These are phyloP conservation scores for Pleurotus tuber-regium DNA, from an alignment of 768 basidiomycete species.

Conservation along the genomic window DNA sequence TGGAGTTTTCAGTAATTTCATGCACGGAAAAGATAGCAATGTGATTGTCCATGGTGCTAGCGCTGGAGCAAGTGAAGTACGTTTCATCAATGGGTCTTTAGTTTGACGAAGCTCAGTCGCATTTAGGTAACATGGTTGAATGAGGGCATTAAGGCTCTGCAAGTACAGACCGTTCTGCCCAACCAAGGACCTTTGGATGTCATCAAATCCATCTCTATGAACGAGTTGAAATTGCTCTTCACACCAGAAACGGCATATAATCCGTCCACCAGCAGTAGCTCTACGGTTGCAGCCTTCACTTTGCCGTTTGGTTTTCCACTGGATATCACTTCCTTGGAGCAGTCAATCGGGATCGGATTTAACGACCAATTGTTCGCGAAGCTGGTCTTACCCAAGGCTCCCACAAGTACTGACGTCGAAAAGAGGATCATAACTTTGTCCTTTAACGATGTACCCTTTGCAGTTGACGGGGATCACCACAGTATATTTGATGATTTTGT, in stretches of 20 bases:
- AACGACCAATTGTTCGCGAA: constrained; percentile 56
- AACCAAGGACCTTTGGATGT: constrained; percentile 59
- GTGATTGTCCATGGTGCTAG: constrained; percentile 58
- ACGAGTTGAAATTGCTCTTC: constrained; percentile 59
- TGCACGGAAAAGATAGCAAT: constrained; percentile 62
- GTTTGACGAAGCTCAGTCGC: constrained; percentile 2
- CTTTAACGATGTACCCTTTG: constrained; percentile 60
- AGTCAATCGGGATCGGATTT: constrained; percentile 53
- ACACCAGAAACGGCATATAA: constrained; percentile 52
- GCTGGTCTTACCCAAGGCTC: constrained; percentile 54
- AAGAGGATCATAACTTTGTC: constrained; percentile 57
- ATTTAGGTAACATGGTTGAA: constrained; percentile 69
- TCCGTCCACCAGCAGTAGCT: constrained; percentile 56
- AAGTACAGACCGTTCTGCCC: constrained; percentile 57
- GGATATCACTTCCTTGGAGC: constrained; percentile 60
- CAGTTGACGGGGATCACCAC: constrained; percentile 47
- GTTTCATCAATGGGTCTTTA: constrained; percentile 13
- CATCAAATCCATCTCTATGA: constrained; percentile 62
- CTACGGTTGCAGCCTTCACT: constrained; percentile 60
- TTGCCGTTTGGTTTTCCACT: constrained; percentile 71
- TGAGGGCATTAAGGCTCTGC: constrained; percentile 62
- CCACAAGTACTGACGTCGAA: constrained; percentile 59
- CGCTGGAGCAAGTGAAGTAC: constrained; percentile 56
- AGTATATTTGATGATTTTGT: constrained; percentile 59
- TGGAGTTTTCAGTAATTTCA: constrained; percentile 66